These are phyloP conservation scores for Flaveria trinervia DNA, from an alignment of 129 eudicot genomes.

Conservation along the genomic window DNA sequence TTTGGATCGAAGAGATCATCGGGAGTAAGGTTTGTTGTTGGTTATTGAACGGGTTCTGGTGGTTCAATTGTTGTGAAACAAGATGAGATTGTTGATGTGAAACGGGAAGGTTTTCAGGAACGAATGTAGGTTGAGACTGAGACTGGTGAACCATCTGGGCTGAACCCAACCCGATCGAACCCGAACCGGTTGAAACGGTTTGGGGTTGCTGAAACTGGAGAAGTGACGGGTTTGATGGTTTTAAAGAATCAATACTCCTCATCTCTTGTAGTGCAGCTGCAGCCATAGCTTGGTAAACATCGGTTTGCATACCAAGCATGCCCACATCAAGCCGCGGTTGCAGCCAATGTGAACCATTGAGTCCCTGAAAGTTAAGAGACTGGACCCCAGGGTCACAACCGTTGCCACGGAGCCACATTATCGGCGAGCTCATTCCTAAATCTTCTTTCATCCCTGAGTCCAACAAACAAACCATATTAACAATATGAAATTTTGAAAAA, in stretches of 20 bases:
- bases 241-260: conserved; percentile 63
- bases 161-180: conserved; percentile 44
- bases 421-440: conserved; percentile 66
- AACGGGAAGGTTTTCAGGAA: conserved; percentile 36
- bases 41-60: conserved; percentile 45
- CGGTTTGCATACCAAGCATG: conserved; percentile 68
- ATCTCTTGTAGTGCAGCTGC: conserved; percentile 73
- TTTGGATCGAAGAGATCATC: conserved; percentile 31
- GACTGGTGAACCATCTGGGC: conserved; percentile 57
- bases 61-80: conserved; percentile 53
- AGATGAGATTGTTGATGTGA: conserved; percentile 37
- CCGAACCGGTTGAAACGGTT: conserved; percentile 38
- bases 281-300: conserved; percentile 85
- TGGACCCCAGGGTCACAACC: conserved; percentile 53
- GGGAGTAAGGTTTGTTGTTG: conserved; percentile 41
- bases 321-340: conserved; percentile 77
- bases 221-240: conserved; percentile 44
- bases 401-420: conserved; percentile 75
- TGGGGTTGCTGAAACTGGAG: conserved; percentile 70
- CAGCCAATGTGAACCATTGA: conserved; percentile 69
- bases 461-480: neutral
- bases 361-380: conserved; percentile 71
- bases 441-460: conserved; percentile 62
- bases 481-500: neutral
- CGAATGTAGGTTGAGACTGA: conserved; percentile 40